phyloP scores from a whole-genome alignment of 148 eudicot genomes.

The Pharnaceum exiguum region DNA sequence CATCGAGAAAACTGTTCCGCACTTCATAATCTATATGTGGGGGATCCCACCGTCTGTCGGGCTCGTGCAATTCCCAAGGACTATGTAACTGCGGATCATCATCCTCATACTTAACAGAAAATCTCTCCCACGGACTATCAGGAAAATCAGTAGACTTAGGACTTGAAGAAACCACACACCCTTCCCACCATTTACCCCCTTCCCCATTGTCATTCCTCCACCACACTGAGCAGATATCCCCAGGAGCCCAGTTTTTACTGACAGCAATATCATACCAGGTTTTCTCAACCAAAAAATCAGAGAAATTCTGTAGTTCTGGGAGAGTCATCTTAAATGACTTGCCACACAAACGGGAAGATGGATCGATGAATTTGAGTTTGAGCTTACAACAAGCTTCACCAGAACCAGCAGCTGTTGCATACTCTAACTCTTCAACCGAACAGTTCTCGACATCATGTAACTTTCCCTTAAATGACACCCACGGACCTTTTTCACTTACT shows the following conservation, averaged over 20 bases:
- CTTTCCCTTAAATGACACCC: conserved; percentile 39
- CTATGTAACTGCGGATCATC: conserved; percentile 45
- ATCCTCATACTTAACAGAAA: conserved; percentile 40
- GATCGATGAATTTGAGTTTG: conserved; percentile 55
- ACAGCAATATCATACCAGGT: conserved; percentile 62
- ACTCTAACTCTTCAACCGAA: conserved; percentile 50
- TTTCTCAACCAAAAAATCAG: conserved; percentile 90
- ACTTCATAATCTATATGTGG: conserved; percentile 44
- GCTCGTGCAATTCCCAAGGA: conserved; percentile 90
- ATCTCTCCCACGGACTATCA: conserved; percentile 93
- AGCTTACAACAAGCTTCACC: conserved; percentile 92
- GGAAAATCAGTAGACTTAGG: conserved; percentile 60
- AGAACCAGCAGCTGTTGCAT: conserved; percentile 58
- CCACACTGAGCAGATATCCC: conserved; percentile 82
- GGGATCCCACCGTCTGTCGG: conserved; percentile 43
- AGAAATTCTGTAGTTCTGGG: conserved; percentile 58
- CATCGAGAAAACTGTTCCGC: conserved; percentile 41
- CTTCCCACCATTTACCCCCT: conserved; percentile 86
- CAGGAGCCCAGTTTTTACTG: conserved; percentile 49
- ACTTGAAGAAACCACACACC: conserved; percentile 39
- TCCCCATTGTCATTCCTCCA: conserved; percentile 63
- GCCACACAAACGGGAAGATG: conserved; percentile 36
- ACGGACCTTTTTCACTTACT: conserved; percentile 44
- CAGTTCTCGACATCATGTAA: conserved; percentile 70
- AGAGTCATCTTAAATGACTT: conserved; percentile 51